phyloP scores from a whole-genome alignment of 2,329 filamentous ascomycete species.

The Talaromyces atroroseus region DNA sequence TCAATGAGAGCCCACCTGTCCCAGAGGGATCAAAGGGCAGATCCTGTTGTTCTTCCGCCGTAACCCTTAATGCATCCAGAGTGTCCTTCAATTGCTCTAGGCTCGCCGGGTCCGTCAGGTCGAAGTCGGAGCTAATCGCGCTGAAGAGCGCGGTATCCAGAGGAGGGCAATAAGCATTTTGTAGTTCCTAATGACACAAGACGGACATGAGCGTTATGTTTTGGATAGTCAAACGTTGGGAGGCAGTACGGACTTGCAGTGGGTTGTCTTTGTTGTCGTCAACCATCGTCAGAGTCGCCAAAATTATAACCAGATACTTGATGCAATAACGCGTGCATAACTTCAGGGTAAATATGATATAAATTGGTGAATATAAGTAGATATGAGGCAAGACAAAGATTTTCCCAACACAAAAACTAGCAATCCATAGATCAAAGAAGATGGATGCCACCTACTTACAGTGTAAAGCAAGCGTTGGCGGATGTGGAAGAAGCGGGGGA shows the following conservation, averaged over 20 bases:
- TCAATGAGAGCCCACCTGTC: constrained; percentile 46
- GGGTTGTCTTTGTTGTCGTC: constrained; percentile 13
- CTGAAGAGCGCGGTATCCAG: constrained; percentile 73
- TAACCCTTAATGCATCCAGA: constrained; percentile 60
- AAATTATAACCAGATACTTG: constrained; percentile 14
- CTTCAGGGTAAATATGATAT: background rate
- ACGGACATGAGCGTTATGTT: background rate
- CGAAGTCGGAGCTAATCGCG: constrained; percentile 69
- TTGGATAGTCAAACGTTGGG: background rate
- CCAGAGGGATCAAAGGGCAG: constrained; percentile 72
- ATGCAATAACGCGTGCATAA: constrained; percentile 8
- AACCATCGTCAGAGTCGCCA: constrained; percentile 22
- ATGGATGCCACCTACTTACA: background rate
- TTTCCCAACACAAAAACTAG: background rate
- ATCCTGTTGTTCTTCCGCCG: constrained; percentile 64
- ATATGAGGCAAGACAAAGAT: background rate
- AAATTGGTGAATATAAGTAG: background rate
- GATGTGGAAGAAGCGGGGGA: background rate
- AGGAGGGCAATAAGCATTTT: constrained; percentile 68
- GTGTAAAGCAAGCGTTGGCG: too few species aligned
- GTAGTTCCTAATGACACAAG: constrained; percentile 27
- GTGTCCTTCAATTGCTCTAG: constrained; percentile 52
- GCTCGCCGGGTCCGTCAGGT: constrained; percentile 52
- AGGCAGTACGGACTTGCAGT: constrained; percentile 7
- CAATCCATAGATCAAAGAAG: background rate